A percentile compares a stretch with the other conserved stretches of the same genome.
Conservation (phyloP, 345 rosid species). For the Aegle marmelos region DNA sequence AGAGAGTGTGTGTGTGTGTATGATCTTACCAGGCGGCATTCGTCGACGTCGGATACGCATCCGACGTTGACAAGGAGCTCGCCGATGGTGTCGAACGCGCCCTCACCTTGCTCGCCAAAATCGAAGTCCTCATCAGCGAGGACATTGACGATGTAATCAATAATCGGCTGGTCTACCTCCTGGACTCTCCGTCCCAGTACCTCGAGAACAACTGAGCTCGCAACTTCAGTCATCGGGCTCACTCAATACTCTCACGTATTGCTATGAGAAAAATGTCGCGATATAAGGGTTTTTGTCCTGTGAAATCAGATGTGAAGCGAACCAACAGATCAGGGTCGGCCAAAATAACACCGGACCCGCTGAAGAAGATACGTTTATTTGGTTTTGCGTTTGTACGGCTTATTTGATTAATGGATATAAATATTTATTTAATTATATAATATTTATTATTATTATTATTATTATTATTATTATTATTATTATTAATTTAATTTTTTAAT, state of each 20-base stretch:
- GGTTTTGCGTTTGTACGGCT: too few species aligned
- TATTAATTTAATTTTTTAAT: too few species aligned
- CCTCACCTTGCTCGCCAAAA: conserved; percentile 89
- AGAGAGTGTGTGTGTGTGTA: too few species aligned
- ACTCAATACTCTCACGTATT: neutral
- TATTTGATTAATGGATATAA: too few species aligned
- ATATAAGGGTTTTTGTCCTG: neutral
- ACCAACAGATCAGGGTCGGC: too few species aligned
- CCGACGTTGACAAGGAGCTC: conserved; percentile 88
- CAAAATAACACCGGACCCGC: too few species aligned
- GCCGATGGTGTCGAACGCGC: conserved; percentile 86
- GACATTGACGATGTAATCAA: conserved; percentile 92
- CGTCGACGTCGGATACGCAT: conserved; percentile 76
- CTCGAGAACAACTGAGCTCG: conserved; percentile 84
- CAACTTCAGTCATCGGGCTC: conserved; percentile 68
- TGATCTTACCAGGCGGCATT: conserved; percentile 62
- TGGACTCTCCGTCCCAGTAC: conserved; percentile 68
- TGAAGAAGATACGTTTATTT: too few species aligned
- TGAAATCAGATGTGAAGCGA: neutral
- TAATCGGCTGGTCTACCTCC: conserved; percentile 89
- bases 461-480: too few species aligned
- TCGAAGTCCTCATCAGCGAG: conserved; percentile 98
- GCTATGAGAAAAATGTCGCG: neutral
- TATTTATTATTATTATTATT: too few species aligned
- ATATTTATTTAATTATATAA: too few species aligned